Evolutionary conservation across 129 eudicot species (phyloP).

Genomic region (Artemisia argyi): DNA sequence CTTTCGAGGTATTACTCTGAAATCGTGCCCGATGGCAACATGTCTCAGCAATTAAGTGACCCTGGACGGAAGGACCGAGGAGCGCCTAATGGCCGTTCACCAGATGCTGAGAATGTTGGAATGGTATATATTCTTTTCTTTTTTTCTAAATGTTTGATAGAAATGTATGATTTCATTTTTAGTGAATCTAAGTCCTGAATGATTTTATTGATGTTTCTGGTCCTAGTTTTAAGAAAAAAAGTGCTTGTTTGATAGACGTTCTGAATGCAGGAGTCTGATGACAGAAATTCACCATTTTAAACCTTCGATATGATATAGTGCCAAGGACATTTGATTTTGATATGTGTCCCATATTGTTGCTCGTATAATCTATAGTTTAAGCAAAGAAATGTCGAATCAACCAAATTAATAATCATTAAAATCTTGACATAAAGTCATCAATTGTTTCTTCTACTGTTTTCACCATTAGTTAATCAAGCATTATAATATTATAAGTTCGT

Average conservation of each 20-base stretch:
- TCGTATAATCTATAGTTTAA: not conserved
- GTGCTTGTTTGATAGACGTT: not conserved
- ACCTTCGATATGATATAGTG: constrained; percentile 1
- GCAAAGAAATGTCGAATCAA: not conserved
- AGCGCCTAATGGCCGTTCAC: constrained; percentile 45
- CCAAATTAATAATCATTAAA: not conserved
- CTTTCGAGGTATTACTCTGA: constrained; percentile 84
- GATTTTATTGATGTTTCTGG: not conserved
- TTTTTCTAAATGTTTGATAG: not conserved
- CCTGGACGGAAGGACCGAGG: constrained; percentile 44
- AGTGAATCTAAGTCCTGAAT: not conserved
- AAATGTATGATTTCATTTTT: not conserved
- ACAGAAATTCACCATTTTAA: not conserved
- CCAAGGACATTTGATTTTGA: not conserved
- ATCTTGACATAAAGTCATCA: too few relatives aligned
- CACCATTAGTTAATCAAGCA: too few relatives aligned
- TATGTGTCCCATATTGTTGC: not conserved
- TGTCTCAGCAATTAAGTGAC: constrained; percentile 40
- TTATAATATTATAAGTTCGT: not conserved
- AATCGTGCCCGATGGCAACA: constrained; percentile 58
- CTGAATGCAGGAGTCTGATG: not conserved
- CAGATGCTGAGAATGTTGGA: constrained; percentile 71
- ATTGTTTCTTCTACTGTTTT: too few relatives aligned
- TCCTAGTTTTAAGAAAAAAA: not conserved
- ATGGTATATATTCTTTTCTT: constrained; percentile 51